Evolutionary conservation across 306 rosid genomes (phyloP).

Genomic region (Castanopsis chinensis): DNA sequence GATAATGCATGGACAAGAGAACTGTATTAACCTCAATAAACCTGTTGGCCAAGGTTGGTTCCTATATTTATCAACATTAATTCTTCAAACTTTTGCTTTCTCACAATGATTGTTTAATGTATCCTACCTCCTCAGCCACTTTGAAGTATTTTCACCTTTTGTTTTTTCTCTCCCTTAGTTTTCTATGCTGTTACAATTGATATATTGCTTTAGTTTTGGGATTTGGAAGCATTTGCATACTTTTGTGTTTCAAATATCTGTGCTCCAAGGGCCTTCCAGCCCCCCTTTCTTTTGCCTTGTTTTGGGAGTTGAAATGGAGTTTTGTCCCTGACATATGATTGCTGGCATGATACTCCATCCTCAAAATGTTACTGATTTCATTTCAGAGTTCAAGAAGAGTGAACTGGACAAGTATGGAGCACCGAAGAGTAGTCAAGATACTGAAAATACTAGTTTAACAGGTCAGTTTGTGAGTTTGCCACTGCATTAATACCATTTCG

Average conservation of each 20-base stretch:
- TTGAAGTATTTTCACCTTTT: not conserved
- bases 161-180: not conserved
- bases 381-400: conserved; percentile 79
- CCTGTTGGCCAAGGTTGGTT: conserved; percentile 45
- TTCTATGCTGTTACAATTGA: not conserved
- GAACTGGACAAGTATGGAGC: conserved; percentile 57
- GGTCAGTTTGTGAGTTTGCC: conserved; percentile 43
- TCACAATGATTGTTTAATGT: not conserved
- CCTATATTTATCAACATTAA: not conserved
- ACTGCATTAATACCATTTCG: not conserved
- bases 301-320: not conserved
- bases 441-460: conserved; percentile 33
- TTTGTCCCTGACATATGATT: not conserved
- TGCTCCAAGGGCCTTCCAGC: not conserved
- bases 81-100: not conserved
- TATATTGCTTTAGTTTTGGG: not conserved
- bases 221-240: not conserved
- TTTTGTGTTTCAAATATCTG: not conserved
- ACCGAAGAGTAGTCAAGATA: conserved; percentile 49
- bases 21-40: conserved; percentile 24
- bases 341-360: not conserved
- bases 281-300: not conserved
- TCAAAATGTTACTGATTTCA: conserved; percentile 1
- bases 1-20: conserved; percentile 33
- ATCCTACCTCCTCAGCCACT: not conserved